phyloP scores from a whole-genome alignment of 2,329 filamentous ascomycete genomes.

The Microcyclosporella mali region DNA sequence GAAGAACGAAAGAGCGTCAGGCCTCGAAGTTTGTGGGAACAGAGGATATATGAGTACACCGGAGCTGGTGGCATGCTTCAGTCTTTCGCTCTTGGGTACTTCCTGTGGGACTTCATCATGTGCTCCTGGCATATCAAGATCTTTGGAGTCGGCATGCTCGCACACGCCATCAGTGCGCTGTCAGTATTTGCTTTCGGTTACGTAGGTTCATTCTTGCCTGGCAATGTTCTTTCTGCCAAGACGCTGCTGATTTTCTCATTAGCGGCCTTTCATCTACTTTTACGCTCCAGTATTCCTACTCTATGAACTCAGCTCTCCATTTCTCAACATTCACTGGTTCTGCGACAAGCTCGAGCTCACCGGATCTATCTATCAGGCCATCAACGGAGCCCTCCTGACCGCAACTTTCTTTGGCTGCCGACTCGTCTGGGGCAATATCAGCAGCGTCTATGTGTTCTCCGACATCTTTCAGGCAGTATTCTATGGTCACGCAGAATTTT shows the following conservation, averaged over 20 bases:
- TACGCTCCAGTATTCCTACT: constrained; percentile 77
- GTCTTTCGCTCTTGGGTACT: constrained; percentile 72
- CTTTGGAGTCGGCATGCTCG: constrained; percentile 70
- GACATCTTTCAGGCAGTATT: constrained; percentile 56
- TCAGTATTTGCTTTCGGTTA: constrained; percentile 72
- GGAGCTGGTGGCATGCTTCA: constrained; percentile 66
- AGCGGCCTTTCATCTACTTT: constrained; percentile 81
- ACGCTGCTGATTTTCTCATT: neutral
- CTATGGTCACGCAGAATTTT: constrained; percentile 15
- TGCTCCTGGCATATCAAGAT: constrained; percentile 62
- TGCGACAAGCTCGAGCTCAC: constrained; percentile 81
- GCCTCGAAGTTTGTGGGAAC: constrained; percentile 54
- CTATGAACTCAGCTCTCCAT: constrained; percentile 79
- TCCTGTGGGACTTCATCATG: constrained; percentile 73
- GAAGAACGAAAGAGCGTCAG: constrained; percentile 52
- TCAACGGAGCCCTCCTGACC: constrained; percentile 69
- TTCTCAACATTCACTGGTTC: constrained; percentile 88
- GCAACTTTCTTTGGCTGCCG: constrained; percentile 70
- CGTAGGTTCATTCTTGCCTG: constrained; percentile 48
- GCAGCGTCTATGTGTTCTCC: constrained; percentile 59
- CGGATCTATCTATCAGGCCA: constrained; percentile 64
- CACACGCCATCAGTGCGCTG: constrained; percentile 69
- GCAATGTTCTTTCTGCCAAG: neutral
- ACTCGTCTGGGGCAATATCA: constrained; percentile 68
- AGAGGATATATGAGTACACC: constrained; percentile 67